phyloP scores from a whole-genome alignment of 139 green algal genomes.

The Chlorella sp. region DNA sequence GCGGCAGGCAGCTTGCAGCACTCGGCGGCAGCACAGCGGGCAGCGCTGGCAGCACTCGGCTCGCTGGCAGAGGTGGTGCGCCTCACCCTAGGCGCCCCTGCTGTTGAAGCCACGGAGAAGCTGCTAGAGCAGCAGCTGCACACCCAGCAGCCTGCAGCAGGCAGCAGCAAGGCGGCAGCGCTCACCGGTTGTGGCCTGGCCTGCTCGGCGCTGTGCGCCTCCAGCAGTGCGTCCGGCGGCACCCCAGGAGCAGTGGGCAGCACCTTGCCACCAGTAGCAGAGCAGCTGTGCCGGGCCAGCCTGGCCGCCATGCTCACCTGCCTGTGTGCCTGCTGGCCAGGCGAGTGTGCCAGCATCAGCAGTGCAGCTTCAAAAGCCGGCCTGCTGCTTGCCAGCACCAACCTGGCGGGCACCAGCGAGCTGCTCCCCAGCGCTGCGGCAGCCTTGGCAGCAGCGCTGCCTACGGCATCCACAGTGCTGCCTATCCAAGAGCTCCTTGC shows the following conservation, averaged over 20 bases:
- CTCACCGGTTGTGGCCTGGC: neutral
- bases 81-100: neutral
- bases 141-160: too few relatives aligned
- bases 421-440: neutral
- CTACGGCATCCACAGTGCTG: neutral
- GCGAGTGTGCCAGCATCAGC: neutral
- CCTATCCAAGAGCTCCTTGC: neutral
- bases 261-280: neutral
- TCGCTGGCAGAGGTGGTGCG: neutral
- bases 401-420: neutral
- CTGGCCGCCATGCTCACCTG: neutral
- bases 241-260: neutral
- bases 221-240: neutral
- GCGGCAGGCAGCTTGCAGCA: neutral
- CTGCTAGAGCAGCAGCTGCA: neutral
- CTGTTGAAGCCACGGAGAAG: neutral
- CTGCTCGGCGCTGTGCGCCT: neutral
- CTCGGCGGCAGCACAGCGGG: conserved; percentile 4
- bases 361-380: neutral
- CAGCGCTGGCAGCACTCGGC: conserved; percentile 1
- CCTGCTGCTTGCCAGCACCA: neutral
- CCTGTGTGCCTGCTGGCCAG: neutral
- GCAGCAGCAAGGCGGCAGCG: neutral
- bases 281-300: neutral
- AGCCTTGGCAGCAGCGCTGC: neutral